Conservation (phyloP, 768 basidiomycete species). For the Mycena kentingensis region DNA sequence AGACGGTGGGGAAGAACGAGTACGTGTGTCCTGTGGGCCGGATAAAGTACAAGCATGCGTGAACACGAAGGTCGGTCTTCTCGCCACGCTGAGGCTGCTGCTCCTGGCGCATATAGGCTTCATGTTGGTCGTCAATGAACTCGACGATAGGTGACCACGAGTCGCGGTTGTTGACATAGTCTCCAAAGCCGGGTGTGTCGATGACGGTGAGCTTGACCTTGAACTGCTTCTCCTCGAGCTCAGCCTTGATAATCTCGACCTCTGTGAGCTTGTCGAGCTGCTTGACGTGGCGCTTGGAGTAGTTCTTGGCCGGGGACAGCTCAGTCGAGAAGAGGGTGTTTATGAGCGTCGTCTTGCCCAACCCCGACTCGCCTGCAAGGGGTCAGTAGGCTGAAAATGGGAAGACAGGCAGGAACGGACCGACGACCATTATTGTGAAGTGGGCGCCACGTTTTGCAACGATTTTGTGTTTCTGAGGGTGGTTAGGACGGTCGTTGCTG, state of each 20-base stretch:
- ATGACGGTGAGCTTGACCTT: constrained; percentile 99
- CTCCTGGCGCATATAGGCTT: constrained; percentile 96
- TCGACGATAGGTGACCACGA: constrained; percentile 98
- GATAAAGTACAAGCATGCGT: constrained; percentile 97
- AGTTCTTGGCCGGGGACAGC: constrained; percentile 89
- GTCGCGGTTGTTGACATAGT: constrained; percentile 99
- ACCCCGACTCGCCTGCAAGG: constrained; percentile 84
- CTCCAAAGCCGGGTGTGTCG: constrained; percentile 98
- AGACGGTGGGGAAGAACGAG: constrained; percentile 4
- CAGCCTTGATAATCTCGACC: constrained; percentile 98
- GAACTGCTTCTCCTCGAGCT: constrained; percentile 98
- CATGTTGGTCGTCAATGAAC: constrained; percentile 96
- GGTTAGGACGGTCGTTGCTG: constrained; percentile 15
- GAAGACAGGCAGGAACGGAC: constrained; percentile 48
- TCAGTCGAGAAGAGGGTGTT: constrained; percentile 99
- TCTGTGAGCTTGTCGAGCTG: constrained; percentile 99
- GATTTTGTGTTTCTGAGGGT: constrained; percentile 91
- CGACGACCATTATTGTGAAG: constrained; percentile 99
- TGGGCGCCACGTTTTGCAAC: constrained; percentile 96
- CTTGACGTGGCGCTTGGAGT: constrained; percentile 85
- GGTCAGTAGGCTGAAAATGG: constrained; percentile 7
- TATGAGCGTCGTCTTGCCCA: constrained; percentile 97
- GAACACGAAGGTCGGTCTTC: constrained; percentile 94
- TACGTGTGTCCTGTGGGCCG: constrained; percentile 95
- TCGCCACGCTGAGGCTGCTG: constrained; percentile 96